These are phyloP conservation scores for Cladosporium halotolerans DNA, from an alignment of 2,329 filamentous ascomycete genomes.

Conservation along the genomic window DNA sequence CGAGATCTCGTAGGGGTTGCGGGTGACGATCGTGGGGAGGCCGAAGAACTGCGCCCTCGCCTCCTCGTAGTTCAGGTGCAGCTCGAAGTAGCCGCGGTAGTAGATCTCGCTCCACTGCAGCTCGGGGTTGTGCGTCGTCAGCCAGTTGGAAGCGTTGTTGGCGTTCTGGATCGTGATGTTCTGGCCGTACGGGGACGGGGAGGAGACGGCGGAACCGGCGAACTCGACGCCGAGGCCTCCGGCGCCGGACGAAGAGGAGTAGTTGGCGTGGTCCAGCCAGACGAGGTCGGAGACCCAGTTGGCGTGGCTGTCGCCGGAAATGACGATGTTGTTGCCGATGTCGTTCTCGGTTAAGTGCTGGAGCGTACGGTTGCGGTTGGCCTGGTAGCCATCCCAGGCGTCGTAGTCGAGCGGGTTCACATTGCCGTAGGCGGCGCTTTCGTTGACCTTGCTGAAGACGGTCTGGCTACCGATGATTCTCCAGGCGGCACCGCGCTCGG, in stretches of 20 bases:
- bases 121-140: slow-evolving; percentile 51
- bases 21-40: slow-evolving; percentile 51
- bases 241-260: slow-evolving; percentile 27
- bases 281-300: slow-evolving; percentile 49
- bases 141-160: slow-evolving; percentile 41
- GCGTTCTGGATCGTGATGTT: slow-evolving; percentile 51
- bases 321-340: slow-evolving; percentile 66
- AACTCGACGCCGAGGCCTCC: slow-evolving; percentile 44
- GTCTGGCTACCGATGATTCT: slow-evolving; percentile 66
- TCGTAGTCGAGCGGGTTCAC: slow-evolving; percentile 49
- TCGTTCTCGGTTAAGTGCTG: slow-evolving; percentile 60
- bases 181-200: slow-evolving; percentile 52
- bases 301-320: slow-evolving; percentile 64
- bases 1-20: slow-evolving; percentile 59
- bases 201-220: slow-evolving; percentile 61
- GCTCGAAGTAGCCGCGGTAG: slow-evolving; percentile 67
- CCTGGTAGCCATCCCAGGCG: slow-evolving; percentile 59
- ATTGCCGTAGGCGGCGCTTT: slow-evolving; percentile 39
- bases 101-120: slow-evolving; percentile 69
- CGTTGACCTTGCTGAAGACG: slow-evolving; percentile 56
- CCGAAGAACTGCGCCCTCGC: slow-evolving; percentile 62
- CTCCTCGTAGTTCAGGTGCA: slow-evolving; percentile 51
- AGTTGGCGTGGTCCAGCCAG: slow-evolving; percentile 34
- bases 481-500: slow-evolving; percentile 63
- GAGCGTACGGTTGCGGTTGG: slow-evolving; percentile 66